Evolutionary conservation across 192 early-diverging fungal species (phyloP), one percentile per base, ranked within the genome.

Genomic region (Gryganskiella cystojenkinii): DNA sequence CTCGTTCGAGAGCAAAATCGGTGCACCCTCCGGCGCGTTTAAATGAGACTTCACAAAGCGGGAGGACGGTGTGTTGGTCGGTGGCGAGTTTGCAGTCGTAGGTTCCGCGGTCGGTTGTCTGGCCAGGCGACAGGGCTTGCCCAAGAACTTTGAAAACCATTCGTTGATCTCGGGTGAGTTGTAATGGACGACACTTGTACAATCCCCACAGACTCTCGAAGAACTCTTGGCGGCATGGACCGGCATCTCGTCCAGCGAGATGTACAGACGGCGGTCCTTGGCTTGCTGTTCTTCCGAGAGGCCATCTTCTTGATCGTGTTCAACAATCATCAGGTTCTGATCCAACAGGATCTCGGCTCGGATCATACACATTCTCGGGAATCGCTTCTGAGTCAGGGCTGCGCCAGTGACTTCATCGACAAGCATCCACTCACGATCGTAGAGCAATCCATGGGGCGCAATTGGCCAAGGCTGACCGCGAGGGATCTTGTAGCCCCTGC

Each of bases 371-470:
- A 92, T 92, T 0, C 76, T 59, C 17, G 90, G 89, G 52, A 79
- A 79, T 20, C 83, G 74, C 68, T 92, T 95, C 57, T 92, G 90
- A 31, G 89, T 93, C 70, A 96, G 67, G 0, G 92, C 83, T 7
- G 57, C 70, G 9, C 83, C 84, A 2, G 66, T 83, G 45, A 71
- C 49, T 4, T 81, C 67, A 55, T 87, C 84, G 13, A 91, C 83
- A n/a, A 93, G 44, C 82, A 85, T 86, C 87, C 87, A 92, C 50
- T 85, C 79, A 40, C 91, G 85, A 79, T 92, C 92, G 50, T 85
- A 83, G 24, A 85, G 58, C 54, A 93, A 62, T 0, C 91, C 91
- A 33, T 82, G 83, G 13, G 59, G 50, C 3, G 80, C 73, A 10
- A 93, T 64, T 4, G 86, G 84, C 90, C 90, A 93, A 8, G 78